Base-by-base conservation (phyloP, 345 rosid species). In the Conringia planisiliqua region DNA sequence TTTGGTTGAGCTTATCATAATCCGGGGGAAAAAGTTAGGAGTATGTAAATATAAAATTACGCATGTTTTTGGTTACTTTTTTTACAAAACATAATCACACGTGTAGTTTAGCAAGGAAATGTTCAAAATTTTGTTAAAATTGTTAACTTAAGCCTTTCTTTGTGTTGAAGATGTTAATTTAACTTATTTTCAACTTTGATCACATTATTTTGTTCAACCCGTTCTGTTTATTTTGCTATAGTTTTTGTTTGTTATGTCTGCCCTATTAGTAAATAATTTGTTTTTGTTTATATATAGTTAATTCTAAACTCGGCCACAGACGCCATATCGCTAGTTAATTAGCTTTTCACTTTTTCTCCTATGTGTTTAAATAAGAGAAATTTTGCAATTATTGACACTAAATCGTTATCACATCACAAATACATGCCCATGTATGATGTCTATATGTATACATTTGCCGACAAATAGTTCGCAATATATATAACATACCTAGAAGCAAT, bases 361-460 rank as follows among this genome's bases (percentile, higher is more conserved):
- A 32, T 10, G 24, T 36, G 40, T 10, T 48, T 50, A 50, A 7
- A 38, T 26, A 40, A n/a, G 26, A 68, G 30, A 32, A 22, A 75
- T 7, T 58, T 22, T 57, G 18, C 80, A 70, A 64, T 64, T 70
- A 70, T 71, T 62, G 36, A 36, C 24, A 70, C 60, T 47, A 22
- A 22, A 56, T 46, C 65, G 62, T 14, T 22, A 22, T 22, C 72
- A 62, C 66, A 62, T 62, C 71, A 62, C 12, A 70, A 7, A 56
- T 46, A 59, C 47, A 18, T 38, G 47, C 33, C 65, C 12, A 66
- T 66, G 43, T 32, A 27, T 66, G 42, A 47, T 73, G 72, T 44
- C 47, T 52, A 65, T 73, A 55, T 57, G 62, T 71, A 77, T 57
- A 71, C 40, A 48, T 48, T 65, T 71, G 80, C 80, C 80, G 80